Percentiles rank a stretch among this genome's conserved stretches.
phyloP scores from a whole-genome alignment of 2,329 filamentous ascomycete genomes.

The Colletotrichum simmondsii region DNA sequence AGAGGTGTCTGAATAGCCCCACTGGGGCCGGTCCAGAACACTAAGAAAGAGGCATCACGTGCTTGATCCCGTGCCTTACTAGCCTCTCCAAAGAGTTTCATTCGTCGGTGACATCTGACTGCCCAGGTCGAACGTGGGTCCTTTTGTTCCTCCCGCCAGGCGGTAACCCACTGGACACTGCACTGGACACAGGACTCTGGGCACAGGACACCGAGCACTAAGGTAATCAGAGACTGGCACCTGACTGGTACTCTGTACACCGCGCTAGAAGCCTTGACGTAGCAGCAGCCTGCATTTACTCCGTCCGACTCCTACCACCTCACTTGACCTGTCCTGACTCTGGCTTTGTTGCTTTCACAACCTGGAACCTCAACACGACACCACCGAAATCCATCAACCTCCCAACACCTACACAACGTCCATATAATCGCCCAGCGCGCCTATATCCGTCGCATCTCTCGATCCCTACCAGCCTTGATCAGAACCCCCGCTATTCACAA shows the following conservation, averaged over 20 bases:
- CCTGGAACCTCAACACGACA: conserved; percentile 35
- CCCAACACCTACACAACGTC: conserved; percentile 21
- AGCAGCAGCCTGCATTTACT: conserved; percentile 33
- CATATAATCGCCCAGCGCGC: conserved; percentile 23
- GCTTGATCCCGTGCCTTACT: neutral
- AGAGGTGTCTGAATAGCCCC: neutral
- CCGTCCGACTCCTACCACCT: conserved; percentile 30
- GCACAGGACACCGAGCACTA: conserved; percentile 12
- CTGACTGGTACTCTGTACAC: neutral
- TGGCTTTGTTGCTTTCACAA: conserved; percentile 33
- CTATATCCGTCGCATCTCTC: conserved; percentile 1
- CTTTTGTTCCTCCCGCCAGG: conserved; percentile 15
- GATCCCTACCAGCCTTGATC: conserved; percentile 25
- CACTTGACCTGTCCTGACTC: conserved; percentile 26
- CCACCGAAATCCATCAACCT: conserved; percentile 25
- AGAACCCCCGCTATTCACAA: conserved; percentile 60
- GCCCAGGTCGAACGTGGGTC: conserved; percentile 9
- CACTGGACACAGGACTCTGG: conserved; percentile 20
- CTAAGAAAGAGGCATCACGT: neutral
- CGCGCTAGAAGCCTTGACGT: conserved; percentile 34
- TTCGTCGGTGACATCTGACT: conserved; percentile 26
- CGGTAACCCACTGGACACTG: conserved; percentile 1
- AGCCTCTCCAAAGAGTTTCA: conserved; percentile 4
- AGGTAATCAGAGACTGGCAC: conserved; percentile 7
- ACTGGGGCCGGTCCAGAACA: conserved; percentile 16